phyloP scores from a whole-genome alignment of 257 asterid species.

The Solanum ahanhuiri region DNA sequence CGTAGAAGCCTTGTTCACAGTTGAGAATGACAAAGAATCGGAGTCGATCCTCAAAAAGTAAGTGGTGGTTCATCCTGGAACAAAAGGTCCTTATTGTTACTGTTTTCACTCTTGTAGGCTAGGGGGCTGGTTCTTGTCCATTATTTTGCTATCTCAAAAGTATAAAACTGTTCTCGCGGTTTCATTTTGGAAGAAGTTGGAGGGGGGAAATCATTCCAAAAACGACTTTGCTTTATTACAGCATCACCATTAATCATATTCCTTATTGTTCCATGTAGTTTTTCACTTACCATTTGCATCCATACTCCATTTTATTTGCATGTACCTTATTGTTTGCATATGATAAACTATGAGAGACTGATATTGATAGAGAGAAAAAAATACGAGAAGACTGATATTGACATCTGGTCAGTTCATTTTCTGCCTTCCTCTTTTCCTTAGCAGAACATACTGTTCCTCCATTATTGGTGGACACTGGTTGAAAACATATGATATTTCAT shows the following conservation, averaged over 20 bases:
- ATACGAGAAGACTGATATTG: neutral
- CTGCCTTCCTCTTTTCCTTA: neutral
- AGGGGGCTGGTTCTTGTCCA: neutral
- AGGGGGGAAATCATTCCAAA: neutral
- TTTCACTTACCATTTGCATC: neutral
- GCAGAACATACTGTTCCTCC: neutral
- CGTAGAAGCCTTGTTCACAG: conserved; percentile 31
- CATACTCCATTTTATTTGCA: neutral
- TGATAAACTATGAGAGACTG: neutral
- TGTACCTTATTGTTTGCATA: neutral
- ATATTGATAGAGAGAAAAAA: neutral
- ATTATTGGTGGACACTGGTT: neutral
- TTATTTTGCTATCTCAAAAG: neutral
- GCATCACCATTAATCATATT: neutral
- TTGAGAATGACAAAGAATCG: conserved; percentile 11
- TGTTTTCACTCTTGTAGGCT: neutral
- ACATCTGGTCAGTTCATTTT: neutral
- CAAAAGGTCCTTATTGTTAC: neutral
- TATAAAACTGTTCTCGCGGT: neutral
- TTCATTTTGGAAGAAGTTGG: neutral
- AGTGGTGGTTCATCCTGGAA: neutral
- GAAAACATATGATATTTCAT: neutral
- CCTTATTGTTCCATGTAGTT: neutral
- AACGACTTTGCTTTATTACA: neutral
- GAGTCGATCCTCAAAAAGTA: conserved; percentile 23